phyloP scores from a whole-genome alignment of 2,329 filamentous ascomycete genomes.

The Aspergillus sp. region DNA sequence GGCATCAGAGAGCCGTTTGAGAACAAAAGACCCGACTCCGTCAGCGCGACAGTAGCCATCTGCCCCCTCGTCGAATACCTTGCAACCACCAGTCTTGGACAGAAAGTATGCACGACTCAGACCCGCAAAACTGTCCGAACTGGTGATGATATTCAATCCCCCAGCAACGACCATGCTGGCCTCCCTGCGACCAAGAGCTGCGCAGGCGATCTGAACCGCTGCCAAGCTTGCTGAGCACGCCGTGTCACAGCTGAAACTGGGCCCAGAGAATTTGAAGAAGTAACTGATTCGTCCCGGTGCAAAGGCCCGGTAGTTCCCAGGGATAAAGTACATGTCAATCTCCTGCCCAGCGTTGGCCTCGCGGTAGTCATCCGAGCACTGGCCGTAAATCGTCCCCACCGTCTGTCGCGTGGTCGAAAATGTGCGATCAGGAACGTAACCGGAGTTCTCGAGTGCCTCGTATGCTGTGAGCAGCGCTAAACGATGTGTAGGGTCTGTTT shows the following conservation, averaged over 20 bases:
- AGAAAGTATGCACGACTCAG: conserved; percentile 58
- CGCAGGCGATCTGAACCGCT: conserved; percentile 72
- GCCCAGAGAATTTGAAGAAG: conserved; percentile 74
- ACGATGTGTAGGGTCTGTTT: conserved; percentile 79
- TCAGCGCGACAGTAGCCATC: conserved; percentile 62
- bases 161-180: conserved; percentile 80
- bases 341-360: conserved; percentile 72
- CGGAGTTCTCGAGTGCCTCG: conserved; percentile 78
- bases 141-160: conserved; percentile 72
- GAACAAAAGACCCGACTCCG: conserved; percentile 52
- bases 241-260: conserved; percentile 72
- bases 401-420: conserved; percentile 63
- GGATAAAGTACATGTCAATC: conserved; percentile 69
- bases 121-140: conserved; percentile 76
- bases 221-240: conserved; percentile 68
- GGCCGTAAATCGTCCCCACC: conserved; percentile 73
- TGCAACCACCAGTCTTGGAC: conserved; percentile 49
- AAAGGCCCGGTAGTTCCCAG: conserved; percentile 63
- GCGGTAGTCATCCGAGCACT: conserved; percentile 67
- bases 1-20: conserved; percentile 58
- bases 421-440: conserved; percentile 71
- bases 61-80: conserved; percentile 53
- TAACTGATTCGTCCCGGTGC: conserved; percentile 71
- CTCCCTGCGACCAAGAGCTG: conserved; percentile 71
- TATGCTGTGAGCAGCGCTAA: conserved; percentile 75